Conservation (phyloP, 2,329 filamentous ascomycete species). For the Cercospora sojina region DNA sequence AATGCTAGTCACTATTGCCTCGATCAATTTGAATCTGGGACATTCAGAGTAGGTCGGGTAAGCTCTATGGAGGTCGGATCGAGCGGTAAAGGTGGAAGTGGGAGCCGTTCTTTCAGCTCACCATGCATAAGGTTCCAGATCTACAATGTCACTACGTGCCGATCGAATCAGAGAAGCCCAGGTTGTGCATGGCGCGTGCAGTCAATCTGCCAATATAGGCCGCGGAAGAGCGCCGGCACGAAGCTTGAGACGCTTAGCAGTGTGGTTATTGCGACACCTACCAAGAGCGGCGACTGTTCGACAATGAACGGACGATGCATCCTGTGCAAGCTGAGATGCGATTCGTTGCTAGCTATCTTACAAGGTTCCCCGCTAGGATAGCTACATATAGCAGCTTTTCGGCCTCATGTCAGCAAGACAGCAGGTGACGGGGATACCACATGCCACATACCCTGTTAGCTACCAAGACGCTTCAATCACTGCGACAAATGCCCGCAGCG, state of each 20-base stretch:
- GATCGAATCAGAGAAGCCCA: slow-evolving; percentile 1
- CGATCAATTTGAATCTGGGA: not conserved
- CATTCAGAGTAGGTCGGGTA: not conserved
- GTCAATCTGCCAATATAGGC: not conserved
- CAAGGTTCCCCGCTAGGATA: not conserved
- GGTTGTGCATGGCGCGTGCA: not conserved
- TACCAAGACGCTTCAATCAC: not conserved
- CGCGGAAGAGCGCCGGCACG: not conserved
- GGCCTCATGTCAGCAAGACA: not conserved
- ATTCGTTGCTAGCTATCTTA: not conserved
- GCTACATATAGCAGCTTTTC: not conserved
- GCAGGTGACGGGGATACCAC: not conserved
- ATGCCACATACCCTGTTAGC: not conserved
- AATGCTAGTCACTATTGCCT: not conserved
- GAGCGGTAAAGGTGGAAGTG: not conserved
- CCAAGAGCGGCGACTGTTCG: not conserved
- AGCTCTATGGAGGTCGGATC: slow-evolving; percentile 1
- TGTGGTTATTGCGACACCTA: not conserved
- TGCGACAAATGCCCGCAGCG: not conserved
- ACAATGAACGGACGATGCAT: not conserved
- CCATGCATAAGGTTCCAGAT: not conserved
- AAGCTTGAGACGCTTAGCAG: slow-evolving; percentile 1
- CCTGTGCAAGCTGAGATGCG: not conserved
- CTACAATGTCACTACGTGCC: not conserved
- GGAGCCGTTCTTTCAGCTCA: not conserved